Conservation (phyloP, 768 basidiomycete species). For the Fistulinella prunicolor region DNA sequence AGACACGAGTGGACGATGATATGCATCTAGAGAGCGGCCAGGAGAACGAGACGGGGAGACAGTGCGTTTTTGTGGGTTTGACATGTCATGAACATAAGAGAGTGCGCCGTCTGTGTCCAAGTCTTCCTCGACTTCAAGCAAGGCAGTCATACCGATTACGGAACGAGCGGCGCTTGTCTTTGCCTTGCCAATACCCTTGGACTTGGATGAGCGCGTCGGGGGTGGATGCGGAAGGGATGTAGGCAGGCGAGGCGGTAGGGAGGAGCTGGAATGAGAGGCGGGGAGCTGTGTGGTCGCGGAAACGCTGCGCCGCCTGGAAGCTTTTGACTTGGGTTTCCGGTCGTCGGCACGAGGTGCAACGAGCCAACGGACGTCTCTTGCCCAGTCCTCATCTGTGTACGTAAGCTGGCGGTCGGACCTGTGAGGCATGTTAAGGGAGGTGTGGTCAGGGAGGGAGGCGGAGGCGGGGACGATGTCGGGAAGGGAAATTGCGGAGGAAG, state of each 20-base stretch:
- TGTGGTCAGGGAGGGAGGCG: slow-evolving; percentile 28
- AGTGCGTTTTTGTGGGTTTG: slow-evolving; percentile 18
- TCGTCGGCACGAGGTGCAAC: slow-evolving; percentile 32
- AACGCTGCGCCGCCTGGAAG: slow-evolving; percentile 17
- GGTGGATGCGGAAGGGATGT: slow-evolving; percentile 12
- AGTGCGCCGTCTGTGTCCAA: slow-evolving; percentile 20
- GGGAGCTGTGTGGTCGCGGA: slow-evolving; percentile 12
- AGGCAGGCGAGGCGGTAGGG: slow-evolving; percentile 12
- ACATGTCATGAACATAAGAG: slow-evolving; percentile 2
- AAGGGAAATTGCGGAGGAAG: slow-evolving; percentile 29
- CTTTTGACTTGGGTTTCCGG: slow-evolving; percentile 21
- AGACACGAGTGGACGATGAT: slow-evolving; percentile 21
- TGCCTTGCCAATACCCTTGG: slow-evolving; percentile 24
- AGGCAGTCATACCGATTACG: slow-evolving; percentile 51
- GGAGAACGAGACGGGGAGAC: slow-evolving; percentile 12
- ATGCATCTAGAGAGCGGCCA: slow-evolving; percentile 6
- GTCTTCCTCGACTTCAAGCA: slow-evolving; percentile 55
- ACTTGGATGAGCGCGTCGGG: slow-evolving; percentile 24
- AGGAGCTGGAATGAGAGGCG: slow-evolving; percentile 24
- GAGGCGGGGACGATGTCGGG: slow-evolving; percentile 38
- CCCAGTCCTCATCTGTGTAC: slow-evolving; percentile 61
- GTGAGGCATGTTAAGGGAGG: slow-evolving; percentile 18
- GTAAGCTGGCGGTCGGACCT: slow-evolving; percentile 29
- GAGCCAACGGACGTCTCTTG: slow-evolving; percentile 66
- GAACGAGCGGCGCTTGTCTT: slow-evolving; percentile 39